Conservation (phyloP, 805 yeast species). For the Huiozyma sinensis region DNA sequence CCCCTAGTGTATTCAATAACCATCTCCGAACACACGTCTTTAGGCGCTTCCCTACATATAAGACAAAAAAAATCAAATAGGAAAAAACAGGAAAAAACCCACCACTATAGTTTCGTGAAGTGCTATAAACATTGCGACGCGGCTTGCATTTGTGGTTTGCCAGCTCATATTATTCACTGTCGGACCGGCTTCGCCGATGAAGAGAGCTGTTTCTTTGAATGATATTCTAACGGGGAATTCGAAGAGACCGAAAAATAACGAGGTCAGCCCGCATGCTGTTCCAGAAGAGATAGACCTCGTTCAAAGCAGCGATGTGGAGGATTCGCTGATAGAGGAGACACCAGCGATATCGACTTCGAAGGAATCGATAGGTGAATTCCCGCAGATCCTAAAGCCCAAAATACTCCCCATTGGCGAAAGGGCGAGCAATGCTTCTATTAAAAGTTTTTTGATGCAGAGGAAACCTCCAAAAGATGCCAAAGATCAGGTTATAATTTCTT, state of each 20-base stretch:
- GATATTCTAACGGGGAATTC: slow-evolving; percentile 14
- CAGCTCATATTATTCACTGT: too few species aligned
- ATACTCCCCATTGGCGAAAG: slow-evolving; percentile 6
- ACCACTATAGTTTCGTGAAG: too few species aligned
- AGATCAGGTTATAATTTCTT: slow-evolving; percentile 5
- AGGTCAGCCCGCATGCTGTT: background rate
- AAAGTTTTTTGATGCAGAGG: slow-evolving; percentile 12
- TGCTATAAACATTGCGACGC: too few species aligned
- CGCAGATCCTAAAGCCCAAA: background rate
- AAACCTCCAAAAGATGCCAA: background rate
- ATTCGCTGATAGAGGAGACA: background rate
- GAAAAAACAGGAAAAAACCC: too few species aligned
- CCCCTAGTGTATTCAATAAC: too few species aligned
- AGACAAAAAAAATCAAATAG: too few species aligned
- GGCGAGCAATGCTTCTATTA: slow-evolving; percentile 9
- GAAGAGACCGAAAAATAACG: slow-evolving; percentile 1
- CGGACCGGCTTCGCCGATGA: slow-evolving; percentile 3
- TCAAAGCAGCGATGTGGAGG: background rate
- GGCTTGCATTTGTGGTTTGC: too few species aligned
- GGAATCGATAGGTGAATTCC: background rate
- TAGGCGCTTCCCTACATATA: too few species aligned
- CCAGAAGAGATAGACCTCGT: background rate
- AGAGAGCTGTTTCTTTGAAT: slow-evolving; percentile 8
- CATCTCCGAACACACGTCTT: too few species aligned
- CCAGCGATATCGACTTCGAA: background rate